A percentile compares a stretch with the other conserved stretches of the same genome.
Conservation (phyloP, 1,284 basidiomycete species). For the Cryptococcus deneoformans region DNA sequence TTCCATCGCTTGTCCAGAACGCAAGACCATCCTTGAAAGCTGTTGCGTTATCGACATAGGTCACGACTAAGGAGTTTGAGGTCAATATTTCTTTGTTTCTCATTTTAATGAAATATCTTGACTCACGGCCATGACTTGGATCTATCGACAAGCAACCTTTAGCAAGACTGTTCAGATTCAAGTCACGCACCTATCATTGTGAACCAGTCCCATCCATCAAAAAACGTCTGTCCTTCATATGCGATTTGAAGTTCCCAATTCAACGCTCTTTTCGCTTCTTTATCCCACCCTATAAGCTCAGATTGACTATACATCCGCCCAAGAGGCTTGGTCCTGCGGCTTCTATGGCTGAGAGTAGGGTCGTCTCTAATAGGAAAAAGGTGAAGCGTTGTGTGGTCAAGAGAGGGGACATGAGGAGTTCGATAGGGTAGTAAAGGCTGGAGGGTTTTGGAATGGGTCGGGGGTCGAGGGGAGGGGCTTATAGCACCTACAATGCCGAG, state of each 20-base stretch:
- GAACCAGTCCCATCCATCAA: conserved; percentile 45
- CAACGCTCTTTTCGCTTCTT: not conserved
- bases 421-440: not conserved
- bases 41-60: conserved; percentile 15
- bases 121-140: conserved; percentile 43
- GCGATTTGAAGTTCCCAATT: conserved; percentile 31
- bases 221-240: conserved; percentile 43
- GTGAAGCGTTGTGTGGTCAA: not conserved
- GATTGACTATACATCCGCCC: conserved; percentile 11
- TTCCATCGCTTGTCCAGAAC: conserved; percentile 33
- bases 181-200: conserved; percentile 24
- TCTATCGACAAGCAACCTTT: conserved; percentile 12
- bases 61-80: not conserved
- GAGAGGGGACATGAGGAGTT: not conserved
- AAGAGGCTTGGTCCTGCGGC: not conserved
- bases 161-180: not conserved
- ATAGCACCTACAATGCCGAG: not conserved
- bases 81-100: not conserved
- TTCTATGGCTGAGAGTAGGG: not conserved
- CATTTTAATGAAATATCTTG: too few species aligned
- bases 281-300: conserved; percentile 5
- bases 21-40: conserved; percentile 30
- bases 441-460: not conserved
- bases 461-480: not conserved
- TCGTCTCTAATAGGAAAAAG: not conserved